Base-by-base conservation (phyloP, 208 protist genomes). In the Leishmania gerbilli region DNA sequence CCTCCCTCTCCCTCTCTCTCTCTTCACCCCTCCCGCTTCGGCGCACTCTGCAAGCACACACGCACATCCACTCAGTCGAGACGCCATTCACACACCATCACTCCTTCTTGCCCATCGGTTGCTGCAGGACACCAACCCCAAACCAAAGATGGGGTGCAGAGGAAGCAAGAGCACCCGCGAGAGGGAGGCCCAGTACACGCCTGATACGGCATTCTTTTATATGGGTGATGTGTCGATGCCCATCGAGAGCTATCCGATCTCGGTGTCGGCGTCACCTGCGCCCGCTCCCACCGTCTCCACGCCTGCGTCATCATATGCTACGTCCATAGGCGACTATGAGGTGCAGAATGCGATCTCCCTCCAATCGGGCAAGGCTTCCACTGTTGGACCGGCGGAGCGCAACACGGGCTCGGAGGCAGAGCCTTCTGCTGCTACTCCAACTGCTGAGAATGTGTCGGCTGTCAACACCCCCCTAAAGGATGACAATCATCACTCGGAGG, bases 101-200 rank as follows among this genome's bases (percentile, higher is more conserved):
- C 67, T 1, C 42, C 27, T 53, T 51, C 24, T 53, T 34, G 21
- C n/a, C 42, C 45, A 19, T 55, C 51, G 51, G 15, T 21, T 13
- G 31, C 64, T 65, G 64, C 27, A 37, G 6, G n/a, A 15, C 27
- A 21, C 11, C 2, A 11, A 68, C 64, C 17, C 0, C 3, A 27
- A 72, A 51, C 47, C 6, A 27, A 76, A 31, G 31, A 91, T 91
- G 88, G 88, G 88, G 13, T 91, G 88, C 76, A 19, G 79, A 65
- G 82, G 79, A 64, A 89, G 85, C 72, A 91, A 87, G 62, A 76
- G 77, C 65, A 75, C 53, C 45, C 53, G 80, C 62, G 67, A 76
- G 55, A 75, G 24, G 24, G 69, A 31, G 13, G 77, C 69, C 85
- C 15, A 45, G 1, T 24, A 13, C 8, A 45, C 11, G 19, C 37